phyloP scores from a whole-genome alignment of 2,329 filamentous ascomycete species.

The Verticillium dahliae region DNA sequence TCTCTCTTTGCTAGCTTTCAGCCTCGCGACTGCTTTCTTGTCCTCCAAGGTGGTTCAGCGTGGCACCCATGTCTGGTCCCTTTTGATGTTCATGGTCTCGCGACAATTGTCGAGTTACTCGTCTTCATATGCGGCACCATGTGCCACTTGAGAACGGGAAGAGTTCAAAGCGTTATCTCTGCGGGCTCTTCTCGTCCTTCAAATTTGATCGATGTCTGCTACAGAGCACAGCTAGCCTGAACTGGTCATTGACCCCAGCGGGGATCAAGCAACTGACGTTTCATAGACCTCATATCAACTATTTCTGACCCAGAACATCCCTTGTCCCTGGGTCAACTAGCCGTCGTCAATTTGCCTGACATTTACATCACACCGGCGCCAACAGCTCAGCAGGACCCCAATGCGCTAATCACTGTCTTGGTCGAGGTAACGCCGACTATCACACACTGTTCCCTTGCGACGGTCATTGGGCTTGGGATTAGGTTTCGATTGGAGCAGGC shows the following conservation, averaged over 20 bases:
- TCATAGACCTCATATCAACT: slow-evolving; percentile 78
- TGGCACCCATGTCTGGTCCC: not conserved
- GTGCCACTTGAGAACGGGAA: not conserved
- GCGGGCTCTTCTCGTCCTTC: not conserved
- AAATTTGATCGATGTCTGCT: not conserved
- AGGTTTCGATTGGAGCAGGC: slow-evolving; percentile 86
- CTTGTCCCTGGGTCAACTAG: slow-evolving; percentile 83
- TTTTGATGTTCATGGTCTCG: not conserved
- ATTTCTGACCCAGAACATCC: slow-evolving; percentile 97
- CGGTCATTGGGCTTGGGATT: slow-evolving; percentile 90
- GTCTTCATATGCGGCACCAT: not conserved
- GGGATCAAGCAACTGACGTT: slow-evolving; percentile 21
- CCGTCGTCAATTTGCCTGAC: slow-evolving; percentile 93
- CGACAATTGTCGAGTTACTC: not conserved
- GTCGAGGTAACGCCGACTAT: slow-evolving; percentile 95
- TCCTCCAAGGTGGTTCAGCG: not conserved
- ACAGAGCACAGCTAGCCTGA: not conserved
- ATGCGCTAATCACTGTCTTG: slow-evolving; percentile 63
- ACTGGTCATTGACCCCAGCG: not conserved
- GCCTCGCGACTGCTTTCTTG: not conserved
- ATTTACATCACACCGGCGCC: slow-evolving; percentile 70
- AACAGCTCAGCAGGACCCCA: slow-evolving; percentile 43
- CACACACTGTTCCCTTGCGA: slow-evolving; percentile 92
- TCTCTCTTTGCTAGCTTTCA: not conserved
- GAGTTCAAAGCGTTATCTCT: not conserved